A percentile compares a stretch with the other conserved stretches of the same genome.
These are phyloP conservation scores for Epichloe sylvatica DNA, from an alignment of 2,329 filamentous ascomycete species.

Conservation along the genomic window DNA sequence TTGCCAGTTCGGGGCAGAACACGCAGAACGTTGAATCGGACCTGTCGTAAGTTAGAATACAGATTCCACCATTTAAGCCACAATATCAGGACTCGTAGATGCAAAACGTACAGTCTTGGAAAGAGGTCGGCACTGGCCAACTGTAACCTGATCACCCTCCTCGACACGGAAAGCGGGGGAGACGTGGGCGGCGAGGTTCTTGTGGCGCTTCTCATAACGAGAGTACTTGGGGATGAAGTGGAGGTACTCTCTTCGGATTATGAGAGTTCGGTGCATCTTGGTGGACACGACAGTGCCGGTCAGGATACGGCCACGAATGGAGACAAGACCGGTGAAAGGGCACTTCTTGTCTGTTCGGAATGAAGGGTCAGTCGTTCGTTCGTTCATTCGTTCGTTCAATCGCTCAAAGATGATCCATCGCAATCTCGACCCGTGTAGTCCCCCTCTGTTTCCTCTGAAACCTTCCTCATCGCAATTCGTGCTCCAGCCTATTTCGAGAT, in stretches of 20 bases:
- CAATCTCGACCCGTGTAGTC: neutral
- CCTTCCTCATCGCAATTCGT: neutral
- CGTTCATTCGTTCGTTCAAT: neutral
- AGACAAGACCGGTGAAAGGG: constrained; percentile 98
- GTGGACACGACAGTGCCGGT: constrained; percentile 98
- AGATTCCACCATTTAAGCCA: neutral
- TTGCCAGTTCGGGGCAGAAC: constrained; percentile 96
- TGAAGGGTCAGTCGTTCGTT: constrained; percentile 1
- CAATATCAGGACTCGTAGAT: too few species aligned
- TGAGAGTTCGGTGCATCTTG: constrained; percentile 99
- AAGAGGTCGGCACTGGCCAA: constrained; percentile 97
- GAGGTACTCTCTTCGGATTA: constrained; percentile 99
- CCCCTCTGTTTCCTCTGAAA: neutral
- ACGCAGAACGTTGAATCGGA: constrained; percentile 99
- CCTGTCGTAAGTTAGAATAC: constrained; percentile 35
- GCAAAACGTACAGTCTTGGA: constrained; percentile 89
- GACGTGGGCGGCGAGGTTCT: constrained; percentile 98
- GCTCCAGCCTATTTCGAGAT: constrained; percentile 7
- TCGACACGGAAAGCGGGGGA: constrained; percentile 99
- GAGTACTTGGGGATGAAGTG: constrained; percentile 99
- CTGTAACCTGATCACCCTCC: constrained; percentile 98
- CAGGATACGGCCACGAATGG: constrained; percentile 99
- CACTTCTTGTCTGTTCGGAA: constrained; percentile 88
- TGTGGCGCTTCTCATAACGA: constrained; percentile 99
- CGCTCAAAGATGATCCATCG: neutral